Base-by-base conservation (phyloP, 2,329 filamentous ascomycete species). In the Pseudogymnoascus sp. region DNA sequence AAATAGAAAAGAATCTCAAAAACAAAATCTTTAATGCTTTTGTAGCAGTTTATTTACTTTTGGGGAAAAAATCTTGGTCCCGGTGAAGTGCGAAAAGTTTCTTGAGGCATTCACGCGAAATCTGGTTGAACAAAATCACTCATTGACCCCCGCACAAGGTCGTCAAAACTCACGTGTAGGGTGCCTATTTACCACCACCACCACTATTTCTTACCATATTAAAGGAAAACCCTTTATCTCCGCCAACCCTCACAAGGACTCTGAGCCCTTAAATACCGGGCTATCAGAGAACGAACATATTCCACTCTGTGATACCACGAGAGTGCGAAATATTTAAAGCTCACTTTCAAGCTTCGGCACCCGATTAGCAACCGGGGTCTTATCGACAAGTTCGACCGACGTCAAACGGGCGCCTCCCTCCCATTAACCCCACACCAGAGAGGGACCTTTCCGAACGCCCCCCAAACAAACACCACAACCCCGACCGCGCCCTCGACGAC, bases 341-440 rank as follows among this genome's bases (percentile, higher is more conserved):
- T 56, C 34, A 28, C 28, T 56, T 56, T 56, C 50, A 56, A 56
- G 50, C 50, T 56, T 56, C 50, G 50, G 50, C 28, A 36, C 16
- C 50, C 28, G 50, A 56, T 56, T 56, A 34, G 50, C 50, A 56
- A 60, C 59, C 21, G 38, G 59, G 34, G 34, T 18, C 59, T 60
- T 60, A 60, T 60, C 59, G 36, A 60, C 59, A 60, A 42, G 21
- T 60, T 60, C 59, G 21, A 18, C 59, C 31, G 21, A 42, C 59
- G 38, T 60, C 59, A 40, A 60, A 42, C 59, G 36, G 59, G 59
- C 59, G 38, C 36, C 18, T 25, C 38, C 59, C 59, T 60, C 36
- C 28, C 50, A 34, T 56, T 40, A 60, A 38, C 59, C 59, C 59
- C 59, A 60, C 59, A 40, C 38, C 38, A 40, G 59, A 40, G 59